Conservation (phyloP, 768 basidiomycete species). For the Leccinum uliginosum region DNA sequence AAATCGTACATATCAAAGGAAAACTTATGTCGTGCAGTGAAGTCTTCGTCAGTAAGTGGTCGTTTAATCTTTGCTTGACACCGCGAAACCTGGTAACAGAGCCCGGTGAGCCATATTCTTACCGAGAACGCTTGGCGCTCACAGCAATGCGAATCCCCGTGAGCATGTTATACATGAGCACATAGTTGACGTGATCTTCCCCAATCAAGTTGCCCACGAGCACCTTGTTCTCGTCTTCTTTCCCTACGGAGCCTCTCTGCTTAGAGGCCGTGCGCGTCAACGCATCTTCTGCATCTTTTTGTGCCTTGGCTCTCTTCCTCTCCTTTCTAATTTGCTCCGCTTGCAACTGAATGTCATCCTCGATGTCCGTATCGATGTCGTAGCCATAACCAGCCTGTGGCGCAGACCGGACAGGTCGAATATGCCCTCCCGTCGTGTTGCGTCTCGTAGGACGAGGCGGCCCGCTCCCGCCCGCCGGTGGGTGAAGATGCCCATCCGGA, state of each 20-base stretch:
- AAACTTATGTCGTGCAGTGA: constrained; percentile 84
- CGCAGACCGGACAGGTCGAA: constrained; percentile 28
- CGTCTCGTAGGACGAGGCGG: constrained; percentile 48
- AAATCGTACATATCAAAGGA: constrained; percentile 87
- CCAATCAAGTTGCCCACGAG: constrained; percentile 94
- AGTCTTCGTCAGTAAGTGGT: constrained; percentile 81
- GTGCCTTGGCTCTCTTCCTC: constrained; percentile 69
- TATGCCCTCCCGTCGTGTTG: constrained; percentile 64
- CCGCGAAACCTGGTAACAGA: constrained; percentile 67
- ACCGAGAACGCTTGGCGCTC: constrained; percentile 26
- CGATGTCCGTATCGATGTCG: constrained; percentile 37
- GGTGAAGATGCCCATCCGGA: constrained; percentile 51
- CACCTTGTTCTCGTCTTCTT: constrained; percentile 49
- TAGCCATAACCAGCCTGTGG: constrained; percentile 34
- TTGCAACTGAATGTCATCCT: constrained; percentile 74
- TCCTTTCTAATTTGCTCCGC: constrained; percentile 84
- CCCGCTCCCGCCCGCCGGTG: constrained; percentile 30
- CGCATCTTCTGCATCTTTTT: constrained; percentile 58
- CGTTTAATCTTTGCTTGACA: constrained; percentile 95
- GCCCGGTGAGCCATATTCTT: constrained; percentile 2
- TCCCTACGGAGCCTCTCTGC: constrained; percentile 20
- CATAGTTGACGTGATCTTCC: constrained; percentile 98
- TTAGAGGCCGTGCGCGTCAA: constrained; percentile 35
- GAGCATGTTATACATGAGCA: constrained; percentile 99
- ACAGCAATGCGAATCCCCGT: constrained; percentile 96